phyloP scores from a whole-genome alignment of 768 basidiomycete species.

The Hericium erinaceus region DNA sequence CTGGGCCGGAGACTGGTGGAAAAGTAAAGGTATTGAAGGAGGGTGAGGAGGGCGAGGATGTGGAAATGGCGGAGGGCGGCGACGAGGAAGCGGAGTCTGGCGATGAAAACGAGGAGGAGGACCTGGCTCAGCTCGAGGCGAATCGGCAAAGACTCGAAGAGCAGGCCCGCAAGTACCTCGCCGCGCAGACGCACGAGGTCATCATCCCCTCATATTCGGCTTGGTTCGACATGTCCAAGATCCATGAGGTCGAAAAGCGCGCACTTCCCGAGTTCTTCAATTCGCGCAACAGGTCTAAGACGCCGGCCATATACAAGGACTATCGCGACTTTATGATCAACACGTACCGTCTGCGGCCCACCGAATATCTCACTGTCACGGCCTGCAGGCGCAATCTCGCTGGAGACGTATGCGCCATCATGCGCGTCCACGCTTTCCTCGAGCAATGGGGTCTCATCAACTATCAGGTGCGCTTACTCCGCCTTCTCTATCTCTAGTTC shows the following conservation, averaged over 20 bases:
- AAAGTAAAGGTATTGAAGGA: slow-evolving; percentile 29
- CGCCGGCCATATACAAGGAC: slow-evolving; percentile 96
- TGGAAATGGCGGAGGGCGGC: slow-evolving; percentile 72
- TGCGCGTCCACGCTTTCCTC: slow-evolving; percentile 97
- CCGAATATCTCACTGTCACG: slow-evolving; percentile 94
- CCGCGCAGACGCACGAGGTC: slow-evolving; percentile 94
- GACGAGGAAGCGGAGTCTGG: slow-evolving; percentile 73
- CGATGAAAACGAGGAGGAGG: slow-evolving; percentile 80
- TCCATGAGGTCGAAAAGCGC: slow-evolving; percentile 86
- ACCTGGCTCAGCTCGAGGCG: slow-evolving; percentile 75
- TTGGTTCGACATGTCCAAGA: slow-evolving; percentile 95
- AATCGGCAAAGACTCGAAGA: slow-evolving; percentile 73
- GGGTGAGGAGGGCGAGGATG: slow-evolving; percentile 57
- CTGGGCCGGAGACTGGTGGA: slow-evolving; percentile 23
- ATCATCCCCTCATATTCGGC: slow-evolving; percentile 95
- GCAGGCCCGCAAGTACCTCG: slow-evolving; percentile 89
- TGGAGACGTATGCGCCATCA: slow-evolving; percentile 96
- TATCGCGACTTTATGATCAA: slow-evolving; percentile 99
- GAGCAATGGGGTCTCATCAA: slow-evolving; percentile 99
- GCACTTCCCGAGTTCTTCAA: slow-evolving; percentile 98
- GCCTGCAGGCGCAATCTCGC: slow-evolving; percentile 94
- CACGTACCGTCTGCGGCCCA: slow-evolving; percentile 88
- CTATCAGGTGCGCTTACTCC: slow-evolving; percentile 67
- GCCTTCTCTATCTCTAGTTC: not conserved
- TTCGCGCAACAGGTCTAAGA: slow-evolving; percentile 88